These are phyloP conservation scores for Kockiozyma suomiensis DNA, from an alignment of 805 yeast species.

Conservation along the genomic window DNA sequence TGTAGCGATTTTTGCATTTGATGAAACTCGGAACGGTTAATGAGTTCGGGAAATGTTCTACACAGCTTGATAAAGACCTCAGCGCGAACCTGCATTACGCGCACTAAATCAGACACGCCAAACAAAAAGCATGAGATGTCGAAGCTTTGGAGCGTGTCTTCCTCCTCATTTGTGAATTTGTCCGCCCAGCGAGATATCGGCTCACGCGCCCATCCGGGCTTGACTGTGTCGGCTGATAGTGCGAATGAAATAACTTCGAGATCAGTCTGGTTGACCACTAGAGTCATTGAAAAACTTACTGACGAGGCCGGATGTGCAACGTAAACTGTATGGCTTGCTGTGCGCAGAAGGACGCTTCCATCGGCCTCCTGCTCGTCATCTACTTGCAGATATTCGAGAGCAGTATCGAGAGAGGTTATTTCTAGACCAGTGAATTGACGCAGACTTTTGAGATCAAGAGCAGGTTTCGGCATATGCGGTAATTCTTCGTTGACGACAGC, in stretches of 20 bases:
- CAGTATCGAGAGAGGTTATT: background rate
- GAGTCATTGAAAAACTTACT: slow-evolving; percentile 5
- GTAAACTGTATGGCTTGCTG: slow-evolving; percentile 5
- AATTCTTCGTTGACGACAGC: background rate
- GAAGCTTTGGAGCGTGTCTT: slow-evolving; percentile 4
- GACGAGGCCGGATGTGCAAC: slow-evolving; percentile 8
- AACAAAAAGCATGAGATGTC: slow-evolving; percentile 26
- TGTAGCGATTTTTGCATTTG: background rate
- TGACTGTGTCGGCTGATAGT: background rate
- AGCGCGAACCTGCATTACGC: slow-evolving; percentile 15
- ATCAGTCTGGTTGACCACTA: slow-evolving; percentile 25
- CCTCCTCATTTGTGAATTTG: background rate
- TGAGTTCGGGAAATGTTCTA: slow-evolving; percentile 10
- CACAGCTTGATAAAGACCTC: slow-evolving; percentile 7
- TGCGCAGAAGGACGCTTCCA: background rate
- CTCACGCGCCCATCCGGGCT: slow-evolving; percentile 20
- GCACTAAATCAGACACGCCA: slow-evolving; percentile 23
- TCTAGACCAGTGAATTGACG: slow-evolving; percentile 13
- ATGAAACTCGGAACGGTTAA: background rate
- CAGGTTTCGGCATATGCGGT: slow-evolving; percentile 22
- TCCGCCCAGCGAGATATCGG: slow-evolving; percentile 2
- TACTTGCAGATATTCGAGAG: background rate
- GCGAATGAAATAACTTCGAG: slow-evolving; percentile 15
- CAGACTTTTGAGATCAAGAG: slow-evolving; percentile 16
- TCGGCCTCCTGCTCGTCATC: slow-evolving; percentile 1